Evolutionary conservation across 2,329 filamentous ascomycete species (phyloP).

Genomic region (Dothideomycetes sp.): DNA sequence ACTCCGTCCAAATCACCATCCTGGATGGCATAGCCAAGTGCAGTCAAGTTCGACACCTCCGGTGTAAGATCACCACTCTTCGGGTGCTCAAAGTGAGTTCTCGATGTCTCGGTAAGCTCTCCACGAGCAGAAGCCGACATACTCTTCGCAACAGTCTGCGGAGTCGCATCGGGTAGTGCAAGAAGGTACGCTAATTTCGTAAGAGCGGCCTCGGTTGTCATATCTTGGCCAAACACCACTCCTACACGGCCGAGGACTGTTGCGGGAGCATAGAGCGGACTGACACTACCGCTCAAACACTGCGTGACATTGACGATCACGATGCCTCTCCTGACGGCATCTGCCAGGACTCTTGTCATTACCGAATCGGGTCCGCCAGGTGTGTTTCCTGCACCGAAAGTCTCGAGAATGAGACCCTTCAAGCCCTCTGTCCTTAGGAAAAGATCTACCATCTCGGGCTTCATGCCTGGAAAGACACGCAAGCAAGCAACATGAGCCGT

Average conservation of each 20-base stretch:
- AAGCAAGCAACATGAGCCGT: conserved; percentile 84
- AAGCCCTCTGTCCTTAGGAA: conserved; percentile 68
- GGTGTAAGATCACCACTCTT: conserved; percentile 38
- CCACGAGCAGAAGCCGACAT: conserved; percentile 72
- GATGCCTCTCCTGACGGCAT: conserved; percentile 68
- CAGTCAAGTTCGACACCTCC: conserved; percentile 56
- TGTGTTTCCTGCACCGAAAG: conserved; percentile 86
- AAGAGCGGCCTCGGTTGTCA: conserved; percentile 82
- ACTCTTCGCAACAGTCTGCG: conserved; percentile 52
- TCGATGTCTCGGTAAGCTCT: conserved; percentile 68
- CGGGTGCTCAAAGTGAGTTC: conserved; percentile 67
- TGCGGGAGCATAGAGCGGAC: conserved; percentile 29
- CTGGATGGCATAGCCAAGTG: conserved; percentile 69
- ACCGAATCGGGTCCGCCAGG: conserved; percentile 71
- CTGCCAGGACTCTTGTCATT: conserved; percentile 65
- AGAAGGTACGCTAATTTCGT: conserved; percentile 85
- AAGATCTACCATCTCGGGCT: conserved; percentile 83
- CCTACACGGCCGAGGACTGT: conserved; percentile 69
- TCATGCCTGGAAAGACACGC: conserved; percentile 84
- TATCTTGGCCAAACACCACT: conserved; percentile 78
- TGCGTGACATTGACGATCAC: conserved; percentile 88
- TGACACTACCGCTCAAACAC: conserved; percentile 48
- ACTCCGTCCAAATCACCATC: conserved; percentile 58
- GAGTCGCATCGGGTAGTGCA: conserved; percentile 52
- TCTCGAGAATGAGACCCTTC: conserved; percentile 75